Percentiles rank a stretch among this genome's conserved stretches.
These are phyloP conservation scores for Crataegus laevigata DNA, from an alignment of 306 rosid species.

Conservation along the genomic window DNA sequence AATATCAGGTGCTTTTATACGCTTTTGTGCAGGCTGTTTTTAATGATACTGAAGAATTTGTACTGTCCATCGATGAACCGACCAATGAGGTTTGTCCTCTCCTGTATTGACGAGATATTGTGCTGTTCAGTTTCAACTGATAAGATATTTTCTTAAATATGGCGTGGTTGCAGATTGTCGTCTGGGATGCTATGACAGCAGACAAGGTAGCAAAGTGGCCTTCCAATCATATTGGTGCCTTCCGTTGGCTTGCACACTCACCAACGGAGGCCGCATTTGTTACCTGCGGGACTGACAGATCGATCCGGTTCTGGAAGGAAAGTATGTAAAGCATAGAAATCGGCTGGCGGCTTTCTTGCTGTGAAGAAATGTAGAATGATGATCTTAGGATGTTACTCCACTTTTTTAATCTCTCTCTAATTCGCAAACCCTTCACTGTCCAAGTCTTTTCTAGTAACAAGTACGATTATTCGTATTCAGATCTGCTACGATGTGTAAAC, in stretches of 20 bases:
- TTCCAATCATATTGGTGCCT: constrained; percentile 77
- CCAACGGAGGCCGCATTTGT: constrained; percentile 62
- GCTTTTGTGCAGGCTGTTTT: constrained; percentile 62
- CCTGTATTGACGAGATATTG: constrained; percentile 2
- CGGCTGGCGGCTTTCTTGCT: background rate
- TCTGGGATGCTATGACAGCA: constrained; percentile 84
- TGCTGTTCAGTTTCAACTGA: background rate
- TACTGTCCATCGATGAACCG: constrained; percentile 73
- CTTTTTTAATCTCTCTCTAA: background rate
- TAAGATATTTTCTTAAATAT: background rate
- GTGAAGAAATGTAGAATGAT: background rate
- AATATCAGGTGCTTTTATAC: background rate
- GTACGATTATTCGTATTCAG: background rate
- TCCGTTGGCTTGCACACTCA: constrained; percentile 92
- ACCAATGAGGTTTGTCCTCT: constrained; percentile 70
- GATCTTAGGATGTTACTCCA: background rate
- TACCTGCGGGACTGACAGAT: constrained; percentile 80
- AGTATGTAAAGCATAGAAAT: constrained; percentile 14
- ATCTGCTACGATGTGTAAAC: too few relatives aligned
- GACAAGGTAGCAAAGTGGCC: constrained; percentile 83
- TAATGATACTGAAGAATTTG: constrained; percentile 72
- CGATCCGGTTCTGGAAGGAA: constrained; percentile 88
- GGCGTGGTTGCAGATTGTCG: constrained; percentile 52
- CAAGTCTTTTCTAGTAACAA: background rate
- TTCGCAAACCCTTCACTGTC: background rate